Percentiles rank a stretch among this genome's conserved stretches.
phyloP scores from a whole-genome alignment of 306 rosid genomes.

The Begonia peltatifolia region DNA sequence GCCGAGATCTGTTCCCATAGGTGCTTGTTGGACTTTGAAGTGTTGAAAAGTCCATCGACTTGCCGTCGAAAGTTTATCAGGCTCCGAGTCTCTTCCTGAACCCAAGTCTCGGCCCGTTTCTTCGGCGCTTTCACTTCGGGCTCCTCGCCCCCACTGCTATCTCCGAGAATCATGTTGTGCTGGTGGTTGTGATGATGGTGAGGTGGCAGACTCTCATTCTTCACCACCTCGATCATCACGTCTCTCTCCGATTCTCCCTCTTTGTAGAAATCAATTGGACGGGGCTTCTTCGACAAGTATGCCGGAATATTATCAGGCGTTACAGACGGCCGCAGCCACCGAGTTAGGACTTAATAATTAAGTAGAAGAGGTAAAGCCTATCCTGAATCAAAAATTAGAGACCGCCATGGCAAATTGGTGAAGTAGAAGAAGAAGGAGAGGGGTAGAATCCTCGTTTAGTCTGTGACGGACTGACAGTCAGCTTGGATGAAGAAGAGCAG shows the following conservation, averaged over 20 bases:
- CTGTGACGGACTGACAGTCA: too few species aligned
- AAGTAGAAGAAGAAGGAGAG: too few species aligned
- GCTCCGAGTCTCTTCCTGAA: constrained; percentile 83
- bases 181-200: constrained; percentile 21
- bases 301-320: background rate
- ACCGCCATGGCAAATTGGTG: too few species aligned
- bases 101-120: constrained; percentile 96
- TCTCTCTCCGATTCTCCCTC: constrained; percentile 35
- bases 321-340: too few species aligned
- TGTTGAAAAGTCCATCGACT: constrained; percentile 65
- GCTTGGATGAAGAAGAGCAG: too few species aligned
- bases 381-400: too few species aligned
- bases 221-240: constrained; percentile 62
- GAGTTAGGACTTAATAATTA: too few species aligned
- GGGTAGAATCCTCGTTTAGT: too few species aligned
- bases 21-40: constrained; percentile 86
- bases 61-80: constrained; percentile 59
- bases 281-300: constrained; percentile 68
- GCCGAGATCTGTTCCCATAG: constrained; percentile 88
- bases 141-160: constrained; percentile 64
- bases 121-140: constrained; percentile 86
- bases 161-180: constrained; percentile 52
- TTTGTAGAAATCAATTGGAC: constrained; percentile 59
- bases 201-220: constrained; percentile 27
- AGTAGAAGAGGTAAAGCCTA: too few species aligned